Percentiles rank a stretch among this genome's conserved stretches.
Conservation (phyloP, 2,329 filamentous ascomycete species). For the Rhexocercosporidium sp. region DNA sequence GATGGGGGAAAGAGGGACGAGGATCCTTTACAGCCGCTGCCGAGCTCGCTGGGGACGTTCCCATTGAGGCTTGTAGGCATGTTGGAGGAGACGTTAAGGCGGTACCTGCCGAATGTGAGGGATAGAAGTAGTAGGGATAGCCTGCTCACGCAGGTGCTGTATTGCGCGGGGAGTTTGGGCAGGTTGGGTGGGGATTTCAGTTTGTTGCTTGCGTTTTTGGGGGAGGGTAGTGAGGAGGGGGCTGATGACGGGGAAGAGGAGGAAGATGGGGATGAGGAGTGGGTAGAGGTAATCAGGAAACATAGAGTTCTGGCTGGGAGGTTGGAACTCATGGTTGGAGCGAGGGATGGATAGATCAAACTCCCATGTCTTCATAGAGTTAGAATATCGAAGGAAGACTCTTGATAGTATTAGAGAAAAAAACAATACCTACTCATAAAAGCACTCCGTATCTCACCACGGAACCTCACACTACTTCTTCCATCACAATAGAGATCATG, state of each 20-base stretch:
- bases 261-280: conserved; percentile 60
- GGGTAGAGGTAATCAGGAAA: conserved; percentile 88
- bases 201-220: conserved; percentile 74
- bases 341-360: conserved; percentile 34
- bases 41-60: conserved; percentile 81
- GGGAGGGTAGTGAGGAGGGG: conserved; percentile 36
- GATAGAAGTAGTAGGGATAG: conserved; percentile 85
- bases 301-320: conserved; percentile 84
- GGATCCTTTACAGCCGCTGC: conserved; percentile 63
- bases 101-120: conserved; percentile 80
- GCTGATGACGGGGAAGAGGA: conserved; percentile 50
- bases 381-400: not conserved
- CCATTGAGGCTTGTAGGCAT: conserved; percentile 82
- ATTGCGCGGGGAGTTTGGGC: conserved; percentile 89
- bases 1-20: conserved; percentile 30
- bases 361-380: not conserved
- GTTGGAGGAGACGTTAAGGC: conserved; percentile 75
- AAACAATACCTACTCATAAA: too few species aligned
- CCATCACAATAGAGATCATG: too few species aligned
- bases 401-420: not conserved
- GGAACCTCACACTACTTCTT: too few species aligned
- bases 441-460: too few species aligned
- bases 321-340: conserved; percentile 69
- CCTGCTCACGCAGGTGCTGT: conserved; percentile 88
- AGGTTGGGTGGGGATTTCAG: conserved; percentile 92